Base-by-base conservation (phyloP, 345 rosid genomes). In the Clausena lansium region DNA sequence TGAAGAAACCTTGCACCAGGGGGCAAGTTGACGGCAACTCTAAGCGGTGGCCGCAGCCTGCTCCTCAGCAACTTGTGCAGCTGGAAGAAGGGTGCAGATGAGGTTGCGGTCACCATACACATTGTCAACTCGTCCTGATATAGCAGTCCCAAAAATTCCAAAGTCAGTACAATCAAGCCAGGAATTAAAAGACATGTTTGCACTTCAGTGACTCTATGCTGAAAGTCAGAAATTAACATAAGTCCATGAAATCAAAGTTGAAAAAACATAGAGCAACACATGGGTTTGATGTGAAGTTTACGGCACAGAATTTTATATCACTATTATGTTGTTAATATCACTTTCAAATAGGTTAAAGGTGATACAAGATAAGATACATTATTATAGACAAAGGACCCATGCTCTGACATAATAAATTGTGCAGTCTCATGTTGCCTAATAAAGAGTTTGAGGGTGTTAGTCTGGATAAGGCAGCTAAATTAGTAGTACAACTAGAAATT, bases 41-140 rank as follows among this genome's bases (percentile, higher is more conserved):
- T 85, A 96, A 70, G 91, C 98, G 36, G 90, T 91, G 27, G 98
- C 98, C 52, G 94, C 98, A 24, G 90, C 97, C 83, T 81, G 85
- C 82, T 94, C 98, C 83, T 97, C 99, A 0, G 71, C 88, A 79
- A 62, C 79, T 73, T 85, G 93, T 27, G 92, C 83, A 5, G 83
- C 95, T 22, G 98, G 82, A 14, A 80, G 97, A 76, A 97, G 98
- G 77, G 98, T 97, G 86, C 98, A 93, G 78, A 90, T 77, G 77
- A 97, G 93, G 82, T 97, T 91, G 87, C 98, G 94, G 83, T 97
- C 99, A 38, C 99, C 98, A 59, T 97, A 94, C 45, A 97, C 98
- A 67, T 97, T 97, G 87, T 94, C 98, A 52, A 94, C 94, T 19
- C 99, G 99, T 50, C 99, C 99, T 93, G 82, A 67, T 27, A 50